Evolutionary conservation across 495 filamentous ascomycete genomes (phyloP).

Genomic region (Trichoderma reesei): DNA sequence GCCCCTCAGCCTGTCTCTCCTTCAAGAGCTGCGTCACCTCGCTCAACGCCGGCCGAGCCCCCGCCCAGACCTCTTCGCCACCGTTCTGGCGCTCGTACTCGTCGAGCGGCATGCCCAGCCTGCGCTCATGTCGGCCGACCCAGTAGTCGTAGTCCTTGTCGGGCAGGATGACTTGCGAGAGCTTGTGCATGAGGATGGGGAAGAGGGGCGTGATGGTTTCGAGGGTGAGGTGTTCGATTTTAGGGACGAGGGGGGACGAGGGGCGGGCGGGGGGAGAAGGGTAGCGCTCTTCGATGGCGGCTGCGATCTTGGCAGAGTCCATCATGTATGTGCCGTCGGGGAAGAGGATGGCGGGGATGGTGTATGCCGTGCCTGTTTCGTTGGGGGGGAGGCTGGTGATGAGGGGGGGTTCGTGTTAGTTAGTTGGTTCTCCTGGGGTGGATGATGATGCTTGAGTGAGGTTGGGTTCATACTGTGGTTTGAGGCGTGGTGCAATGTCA

Average conservation of each 20-base stretch:
- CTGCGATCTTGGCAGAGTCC: conserved; percentile 46
- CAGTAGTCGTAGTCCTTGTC: conserved; percentile 36
- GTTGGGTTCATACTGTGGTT: conserved; percentile 17
- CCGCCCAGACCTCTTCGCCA: conserved; percentile 28
- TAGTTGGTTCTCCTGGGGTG: not conserved
- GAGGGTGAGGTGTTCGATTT: conserved; percentile 20
- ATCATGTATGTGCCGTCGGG: conserved; percentile 45
- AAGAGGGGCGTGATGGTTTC: conserved; percentile 15
- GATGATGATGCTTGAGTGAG: too few species aligned
- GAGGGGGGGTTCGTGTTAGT: too few species aligned
- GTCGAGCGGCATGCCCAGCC: conserved; percentile 30
- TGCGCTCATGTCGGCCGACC: conserved; percentile 25
- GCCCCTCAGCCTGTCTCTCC: conserved; percentile 34
- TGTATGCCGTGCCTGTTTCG: conserved; percentile 28
- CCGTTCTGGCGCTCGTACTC: conserved; percentile 30
- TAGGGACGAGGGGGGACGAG: conserved; percentile 32
- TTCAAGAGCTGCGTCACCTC: conserved; percentile 38
- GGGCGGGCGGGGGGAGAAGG: conserved; percentile 44
- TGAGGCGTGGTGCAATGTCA: conserved; percentile 36
- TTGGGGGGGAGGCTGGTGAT: conserved; percentile 23
- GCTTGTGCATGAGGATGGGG: conserved; percentile 23
- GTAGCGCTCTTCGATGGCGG: conserved; percentile 40
- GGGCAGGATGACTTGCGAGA: conserved; percentile 31
- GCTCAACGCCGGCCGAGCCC: conserved; percentile 24
- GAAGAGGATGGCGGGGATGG: conserved; percentile 42